phyloP scores from a whole-genome alignment of 1,284 basidiomycete species.

The Ceratobasidium theobromae region DNA sequence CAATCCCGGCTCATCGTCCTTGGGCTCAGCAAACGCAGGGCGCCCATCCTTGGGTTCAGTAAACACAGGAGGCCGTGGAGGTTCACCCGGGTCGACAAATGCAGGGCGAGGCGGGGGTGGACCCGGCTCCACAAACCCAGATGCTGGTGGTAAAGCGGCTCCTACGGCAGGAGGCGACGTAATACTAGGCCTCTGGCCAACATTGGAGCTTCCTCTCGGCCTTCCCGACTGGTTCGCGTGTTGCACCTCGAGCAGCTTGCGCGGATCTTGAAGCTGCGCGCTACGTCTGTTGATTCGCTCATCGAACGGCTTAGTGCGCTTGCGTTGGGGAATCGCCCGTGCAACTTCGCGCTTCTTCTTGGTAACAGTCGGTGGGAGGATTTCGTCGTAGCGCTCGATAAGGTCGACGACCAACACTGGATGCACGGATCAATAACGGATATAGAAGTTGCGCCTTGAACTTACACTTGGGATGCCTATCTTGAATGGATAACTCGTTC shows the following conservation, averaged over 20 bases:
- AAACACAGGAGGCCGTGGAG: constrained; percentile 14
- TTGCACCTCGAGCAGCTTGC: constrained; percentile 48
- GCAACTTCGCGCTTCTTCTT: constrained; percentile 85
- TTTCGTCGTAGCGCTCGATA: constrained; percentile 68
- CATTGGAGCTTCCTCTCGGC: constrained; percentile 9
- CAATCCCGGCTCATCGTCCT: constrained; percentile 1
- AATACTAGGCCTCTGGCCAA: constrained; percentile 40
- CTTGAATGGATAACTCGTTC: constrained; percentile 79
- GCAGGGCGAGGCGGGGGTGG: constrained; percentile 22
- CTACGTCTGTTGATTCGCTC: constrained; percentile 73
- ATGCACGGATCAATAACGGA: background rate
- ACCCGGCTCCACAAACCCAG: constrained; percentile 53
- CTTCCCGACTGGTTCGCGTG: constrained; percentile 31
- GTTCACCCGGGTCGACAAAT: constrained; percentile 26
- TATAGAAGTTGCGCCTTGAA: constrained; percentile 32
- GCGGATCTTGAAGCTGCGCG: constrained; percentile 48
- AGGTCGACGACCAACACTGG: constrained; percentile 83
- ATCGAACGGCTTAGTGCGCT: constrained; percentile 86
- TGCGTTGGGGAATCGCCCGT: constrained; percentile 75
- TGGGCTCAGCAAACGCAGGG: constrained; percentile 21
- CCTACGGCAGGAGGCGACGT: constrained; percentile 45
- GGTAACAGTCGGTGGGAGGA: constrained; percentile 79
- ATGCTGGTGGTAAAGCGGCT: constrained; percentile 36
- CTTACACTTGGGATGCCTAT: constrained; percentile 76
- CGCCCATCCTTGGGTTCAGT: constrained; percentile 12